phyloP scores from a whole-genome alignment of 2,329 filamentous ascomycete species.

The Sporothrix mexicana region DNA sequence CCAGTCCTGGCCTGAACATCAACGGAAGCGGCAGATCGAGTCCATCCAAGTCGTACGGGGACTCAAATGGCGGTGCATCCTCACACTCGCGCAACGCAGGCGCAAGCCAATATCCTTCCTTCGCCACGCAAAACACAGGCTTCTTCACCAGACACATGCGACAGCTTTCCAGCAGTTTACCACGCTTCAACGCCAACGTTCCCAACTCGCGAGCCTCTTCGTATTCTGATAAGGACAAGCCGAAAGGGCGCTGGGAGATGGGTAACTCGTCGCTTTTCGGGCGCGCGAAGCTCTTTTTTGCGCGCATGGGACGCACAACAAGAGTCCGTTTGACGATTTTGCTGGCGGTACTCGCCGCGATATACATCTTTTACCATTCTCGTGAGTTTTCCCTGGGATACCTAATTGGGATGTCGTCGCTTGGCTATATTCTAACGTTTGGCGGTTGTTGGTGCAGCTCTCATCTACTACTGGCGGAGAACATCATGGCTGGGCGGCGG shows the following conservation, averaged over 20 bases:
- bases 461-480: conserved; percentile 71
- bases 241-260: conserved; percentile 62
- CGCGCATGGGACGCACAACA: conserved; percentile 66
- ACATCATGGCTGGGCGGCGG: conserved; percentile 78
- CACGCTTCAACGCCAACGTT: conserved; percentile 63
- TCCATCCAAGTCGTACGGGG: conserved; percentile 68
- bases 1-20: conserved; percentile 51
- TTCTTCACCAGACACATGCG: conserved; percentile 88
- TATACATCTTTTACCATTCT: conserved; percentile 72
- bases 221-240: conserved; percentile 80
- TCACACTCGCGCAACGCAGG: conserved; percentile 69
- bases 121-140: conserved; percentile 79
- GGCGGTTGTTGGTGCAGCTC: conserved; percentile 48
- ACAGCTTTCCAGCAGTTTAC: conserved; percentile 77
- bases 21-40: conserved; percentile 43
- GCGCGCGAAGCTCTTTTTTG: conserved; percentile 53
- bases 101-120: conserved; percentile 76
- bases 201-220: conserved; percentile 44
- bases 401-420: no score
- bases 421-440: conserved; percentile 12
- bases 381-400: conserved; percentile 62
- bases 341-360: conserved; percentile 63
- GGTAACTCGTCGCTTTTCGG: conserved; percentile 54
- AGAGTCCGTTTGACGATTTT: conserved; percentile 67
- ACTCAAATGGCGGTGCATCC: conserved; percentile 71